Percentiles rank a stretch among this genome's conserved stretches.
phyloP scores from a whole-genome alignment of 192 early-diverging fungal species.

The Backusella circina region DNA sequence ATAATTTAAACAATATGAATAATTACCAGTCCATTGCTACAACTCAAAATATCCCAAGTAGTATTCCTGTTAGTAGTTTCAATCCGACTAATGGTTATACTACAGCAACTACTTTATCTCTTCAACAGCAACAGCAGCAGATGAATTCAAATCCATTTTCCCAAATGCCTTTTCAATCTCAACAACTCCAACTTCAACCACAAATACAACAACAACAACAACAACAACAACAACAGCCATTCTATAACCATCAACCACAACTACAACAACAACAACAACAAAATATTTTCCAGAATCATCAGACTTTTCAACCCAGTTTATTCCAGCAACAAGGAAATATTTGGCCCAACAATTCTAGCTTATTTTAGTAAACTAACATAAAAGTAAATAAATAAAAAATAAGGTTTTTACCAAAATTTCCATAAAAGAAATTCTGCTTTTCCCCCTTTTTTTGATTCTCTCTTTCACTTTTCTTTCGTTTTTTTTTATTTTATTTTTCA shows the following conservation, averaged over 20 bases:
- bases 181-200: slow-evolving; percentile 5
- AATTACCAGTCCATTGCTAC: background rate
- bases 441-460: slow-evolving; percentile 1
- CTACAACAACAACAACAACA: slow-evolving; percentile 33
- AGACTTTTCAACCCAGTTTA: background rate
- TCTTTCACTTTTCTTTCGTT: background rate
- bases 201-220: slow-evolving; percentile 20
- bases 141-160: background rate
- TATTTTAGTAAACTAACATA: background rate
- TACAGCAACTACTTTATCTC: background rate
- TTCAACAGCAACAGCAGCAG: slow-evolving; percentile 18
- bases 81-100: background rate
- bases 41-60: background rate
- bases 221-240: slow-evolving; percentile 19
- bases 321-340: background rate
- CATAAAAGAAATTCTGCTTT: background rate
- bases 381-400: background rate
- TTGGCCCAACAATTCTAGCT: background rate
- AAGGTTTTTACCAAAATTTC: background rate
- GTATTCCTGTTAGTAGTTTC: background rate
- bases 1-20: background rate
- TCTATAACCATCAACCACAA: background rate
- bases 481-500: background rate
- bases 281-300: slow-evolving; percentile 26
- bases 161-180: slow-evolving; percentile 27